phyloP scores from a whole-genome alignment of 106 monocot species.

The Dactylorhiza incarnata region DNA sequence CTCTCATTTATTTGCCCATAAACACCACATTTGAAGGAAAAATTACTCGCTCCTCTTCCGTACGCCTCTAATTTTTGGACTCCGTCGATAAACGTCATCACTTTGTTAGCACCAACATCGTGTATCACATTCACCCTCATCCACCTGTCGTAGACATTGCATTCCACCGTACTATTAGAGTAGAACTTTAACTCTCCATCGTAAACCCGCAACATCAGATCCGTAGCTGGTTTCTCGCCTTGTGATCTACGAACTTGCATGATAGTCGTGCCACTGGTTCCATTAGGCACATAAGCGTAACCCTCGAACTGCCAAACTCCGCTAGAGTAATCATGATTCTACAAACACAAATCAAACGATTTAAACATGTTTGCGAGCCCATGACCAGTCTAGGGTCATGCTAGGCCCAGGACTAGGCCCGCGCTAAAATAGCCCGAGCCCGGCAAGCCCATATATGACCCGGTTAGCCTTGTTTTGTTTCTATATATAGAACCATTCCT shows the following conservation, averaged over 20 bases:
- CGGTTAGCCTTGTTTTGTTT: too few relatives aligned
- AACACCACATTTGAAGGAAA: conserved; percentile 21
- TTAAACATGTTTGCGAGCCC: background rate
- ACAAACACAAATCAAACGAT: background rate
- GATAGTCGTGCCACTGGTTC: conserved; percentile 6
- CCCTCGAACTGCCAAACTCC: conserved; percentile 26
- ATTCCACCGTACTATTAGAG: background rate
- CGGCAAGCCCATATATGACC: too few relatives aligned
- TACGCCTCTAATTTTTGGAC: conserved; percentile 9
- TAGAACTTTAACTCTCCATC: conserved; percentile 9
- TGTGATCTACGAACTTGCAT: conserved; percentile 13
- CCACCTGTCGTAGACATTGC: conserved; percentile 11
- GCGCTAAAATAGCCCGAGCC: too few relatives aligned
- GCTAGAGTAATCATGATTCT: conserved; percentile 23
- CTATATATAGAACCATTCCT: too few relatives aligned
- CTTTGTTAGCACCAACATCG: conserved; percentile 8
- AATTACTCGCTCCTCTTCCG: conserved; percentile 3
- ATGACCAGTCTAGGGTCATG: too few relatives aligned
- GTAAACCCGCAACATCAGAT: conserved; percentile 9
- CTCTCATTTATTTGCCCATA: conserved; percentile 2
- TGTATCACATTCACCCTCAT: conserved; percentile 20
- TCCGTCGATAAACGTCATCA: conserved; percentile 1
- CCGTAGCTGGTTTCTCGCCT: background rate
- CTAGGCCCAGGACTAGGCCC: too few relatives aligned
- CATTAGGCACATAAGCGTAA: conserved; percentile 11